Evolutionary conservation across 768 basidiomycete species (phyloP), one percentile per base, ranked within the genome.

Genomic region (Daedalea quercina): DNA sequence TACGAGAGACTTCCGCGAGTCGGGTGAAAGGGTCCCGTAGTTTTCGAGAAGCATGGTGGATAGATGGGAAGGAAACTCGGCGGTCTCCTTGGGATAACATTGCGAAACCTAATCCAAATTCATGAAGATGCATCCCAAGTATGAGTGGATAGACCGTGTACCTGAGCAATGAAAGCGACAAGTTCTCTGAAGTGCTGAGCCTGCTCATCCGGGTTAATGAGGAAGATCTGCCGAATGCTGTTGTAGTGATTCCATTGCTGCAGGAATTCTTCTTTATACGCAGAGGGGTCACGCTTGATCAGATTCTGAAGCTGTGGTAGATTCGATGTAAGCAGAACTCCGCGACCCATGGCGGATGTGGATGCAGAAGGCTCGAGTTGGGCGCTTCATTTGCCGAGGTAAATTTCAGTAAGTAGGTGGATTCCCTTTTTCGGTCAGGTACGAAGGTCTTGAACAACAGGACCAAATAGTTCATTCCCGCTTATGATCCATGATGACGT

Each of bases 161-260:
- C 89, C 74, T 97, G 93, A 6, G 91, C 82, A 60, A 99, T 86
- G 69, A 99, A 99, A 0, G 86, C 74, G 33, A 97, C 82, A 31
- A 98, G 80, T 62, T 97, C 93, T 54, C 84, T 73, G 62, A 94
- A 94, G 58, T 90, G 82, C 31, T 85, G 75, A 0, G 87, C 86
- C 61, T 94, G 88, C 62, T 94, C 93, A 62, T 84, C 82, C 1
- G 94, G 90, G 63, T 83, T 84, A 54, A 86, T 74, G 60, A 78
- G 77, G 62, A 94, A 93, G 57, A 99, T 88, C 62, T 91, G 81
- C 31, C 90, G 81, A 51, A 88, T 84, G 58, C 84, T 88, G 60
- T 88, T 81, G 70, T 94, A 98, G 68, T 95, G 91, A 55, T 90
- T 90, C 87, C 93, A 96, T 76, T 99, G 95, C 58, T 92, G 92